Conservation (phyloP, 352 stramenopile species). For the Discostella stelligera region DNA sequence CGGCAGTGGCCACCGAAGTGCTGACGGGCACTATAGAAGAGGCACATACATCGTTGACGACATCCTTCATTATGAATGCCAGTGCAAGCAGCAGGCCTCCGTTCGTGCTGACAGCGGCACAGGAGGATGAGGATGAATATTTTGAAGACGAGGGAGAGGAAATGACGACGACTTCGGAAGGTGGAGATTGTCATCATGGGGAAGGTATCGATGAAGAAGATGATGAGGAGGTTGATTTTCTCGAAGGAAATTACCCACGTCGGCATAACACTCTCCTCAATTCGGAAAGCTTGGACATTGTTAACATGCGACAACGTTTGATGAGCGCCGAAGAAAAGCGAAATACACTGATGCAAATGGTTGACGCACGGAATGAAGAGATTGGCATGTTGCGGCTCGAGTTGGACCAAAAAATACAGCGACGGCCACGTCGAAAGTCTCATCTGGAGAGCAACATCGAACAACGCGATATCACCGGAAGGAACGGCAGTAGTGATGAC, state of each 20-base stretch:
- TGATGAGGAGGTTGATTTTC: constrained; percentile 13
- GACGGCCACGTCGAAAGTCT: neutral
- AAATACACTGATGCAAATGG: constrained; percentile 41
- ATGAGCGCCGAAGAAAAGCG: constrained; percentile 34
- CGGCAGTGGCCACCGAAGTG: neutral
- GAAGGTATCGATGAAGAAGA: constrained; percentile 1
- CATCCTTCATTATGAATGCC: constrained; percentile 6
- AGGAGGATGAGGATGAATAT: constrained; percentile 43
- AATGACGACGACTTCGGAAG: neutral
- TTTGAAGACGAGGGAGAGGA: constrained; percentile 9
- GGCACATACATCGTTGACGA: constrained; percentile 4
- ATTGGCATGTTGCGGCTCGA: constrained; percentile 30
- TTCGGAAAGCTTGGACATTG: constrained; percentile 47
- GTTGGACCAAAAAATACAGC: constrained; percentile 16
- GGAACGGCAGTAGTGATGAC: neutral
- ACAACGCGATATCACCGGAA: neutral
- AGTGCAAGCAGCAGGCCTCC: constrained; percentile 6
- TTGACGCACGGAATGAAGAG: constrained; percentile 50
- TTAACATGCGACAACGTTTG: constrained; percentile 35
- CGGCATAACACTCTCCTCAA: constrained; percentile 15
- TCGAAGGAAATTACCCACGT: neutral
- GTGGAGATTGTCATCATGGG: neutral
- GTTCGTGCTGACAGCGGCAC: constrained; percentile 18
- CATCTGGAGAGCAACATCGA: neutral
- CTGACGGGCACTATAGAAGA: constrained; percentile 2